phyloP scores from a whole-genome alignment of 73 alveolate species.

The Paramecium biaurelia region DNA sequence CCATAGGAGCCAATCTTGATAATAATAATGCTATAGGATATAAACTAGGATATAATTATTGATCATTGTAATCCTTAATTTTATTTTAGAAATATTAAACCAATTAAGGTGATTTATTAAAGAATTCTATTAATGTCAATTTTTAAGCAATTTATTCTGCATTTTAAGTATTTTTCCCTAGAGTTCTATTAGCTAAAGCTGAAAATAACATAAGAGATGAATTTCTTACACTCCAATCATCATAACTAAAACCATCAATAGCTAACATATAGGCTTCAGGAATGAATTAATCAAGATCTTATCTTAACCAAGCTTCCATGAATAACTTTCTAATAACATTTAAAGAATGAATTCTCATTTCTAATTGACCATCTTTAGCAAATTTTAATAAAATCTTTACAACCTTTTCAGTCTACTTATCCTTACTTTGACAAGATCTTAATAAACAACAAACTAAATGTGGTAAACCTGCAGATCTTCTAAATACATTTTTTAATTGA shows the following conservation, averaged over 20 bases:
- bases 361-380: background rate
- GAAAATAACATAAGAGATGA: constrained; percentile 58
- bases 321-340: constrained; percentile 50
- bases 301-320: constrained; percentile 40
- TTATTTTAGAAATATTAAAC: constrained; percentile 28
- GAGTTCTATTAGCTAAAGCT: constrained; percentile 48
- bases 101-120: constrained; percentile 52
- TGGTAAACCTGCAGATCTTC: constrained; percentile 65
- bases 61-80: constrained; percentile 48
- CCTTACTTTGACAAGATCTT: constrained; percentile 48
- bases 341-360: constrained; percentile 46
- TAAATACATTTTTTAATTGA: constrained; percentile 39
- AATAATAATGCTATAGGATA: constrained; percentile 61
- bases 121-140: constrained; percentile 51
- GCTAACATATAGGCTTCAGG: constrained; percentile 50
- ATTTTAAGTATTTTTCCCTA: constrained; percentile 55
- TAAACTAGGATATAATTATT: constrained; percentile 51
- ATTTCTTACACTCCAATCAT: constrained; percentile 67
- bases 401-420: constrained; percentile 16
- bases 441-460: constrained; percentile 51
- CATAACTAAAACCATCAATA: constrained; percentile 55
- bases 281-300: constrained; percentile 50
- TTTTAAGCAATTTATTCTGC: constrained; percentile 27
- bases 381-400: background rate
- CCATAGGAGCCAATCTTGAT: constrained; percentile 60